These are phyloP conservation scores for Crithidia bombi DNA, from an alignment of 208 protist species.

Conservation along the genomic window DNA sequence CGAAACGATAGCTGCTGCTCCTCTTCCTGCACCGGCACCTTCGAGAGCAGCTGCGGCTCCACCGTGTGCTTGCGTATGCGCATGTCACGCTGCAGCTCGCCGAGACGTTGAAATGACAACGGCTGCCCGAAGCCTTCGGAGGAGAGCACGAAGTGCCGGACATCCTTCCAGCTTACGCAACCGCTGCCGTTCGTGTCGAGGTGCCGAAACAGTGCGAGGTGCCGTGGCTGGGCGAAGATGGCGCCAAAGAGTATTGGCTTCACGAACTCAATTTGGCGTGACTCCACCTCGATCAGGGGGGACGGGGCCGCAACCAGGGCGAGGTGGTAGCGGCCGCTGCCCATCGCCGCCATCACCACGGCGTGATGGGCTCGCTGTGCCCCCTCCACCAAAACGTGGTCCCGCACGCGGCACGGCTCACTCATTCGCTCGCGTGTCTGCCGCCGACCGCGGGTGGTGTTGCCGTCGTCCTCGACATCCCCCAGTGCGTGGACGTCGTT, in stretches of 20 bases:
- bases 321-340: conserved; percentile 56
- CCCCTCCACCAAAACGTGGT: conserved; percentile 60
- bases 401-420: conserved; percentile 63
- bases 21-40: conserved; percentile 70
- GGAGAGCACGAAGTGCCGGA: conserved; percentile 59
- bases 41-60: conserved; percentile 58
- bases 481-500: conserved; percentile 61
- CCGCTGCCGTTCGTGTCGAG: conserved; percentile 94
- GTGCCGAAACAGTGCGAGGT: conserved; percentile 96
- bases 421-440: conserved; percentile 4
- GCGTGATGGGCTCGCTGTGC: conserved; percentile 43
- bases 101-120: conserved; percentile 56
- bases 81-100: conserved; percentile 66
- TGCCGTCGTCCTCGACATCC: conserved; percentile 36
- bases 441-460: neutral
- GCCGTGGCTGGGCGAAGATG: conserved; percentile 89
- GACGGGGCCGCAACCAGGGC: conserved; percentile 96
- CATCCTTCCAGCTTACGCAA: conserved; percentile 68
- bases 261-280: conserved; percentile 68
- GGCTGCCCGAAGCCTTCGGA: conserved; percentile 55
- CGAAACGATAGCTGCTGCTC: conserved; percentile 62
- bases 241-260: conserved; percentile 63
- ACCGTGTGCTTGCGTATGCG: conserved; percentile 52
- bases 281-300: conserved; percentile 93
- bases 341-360: conserved; percentile 57